Conservation (phyloP, 2,329 filamentous ascomycete genomes). For the Bimuria novae-zelandiae region DNA sequence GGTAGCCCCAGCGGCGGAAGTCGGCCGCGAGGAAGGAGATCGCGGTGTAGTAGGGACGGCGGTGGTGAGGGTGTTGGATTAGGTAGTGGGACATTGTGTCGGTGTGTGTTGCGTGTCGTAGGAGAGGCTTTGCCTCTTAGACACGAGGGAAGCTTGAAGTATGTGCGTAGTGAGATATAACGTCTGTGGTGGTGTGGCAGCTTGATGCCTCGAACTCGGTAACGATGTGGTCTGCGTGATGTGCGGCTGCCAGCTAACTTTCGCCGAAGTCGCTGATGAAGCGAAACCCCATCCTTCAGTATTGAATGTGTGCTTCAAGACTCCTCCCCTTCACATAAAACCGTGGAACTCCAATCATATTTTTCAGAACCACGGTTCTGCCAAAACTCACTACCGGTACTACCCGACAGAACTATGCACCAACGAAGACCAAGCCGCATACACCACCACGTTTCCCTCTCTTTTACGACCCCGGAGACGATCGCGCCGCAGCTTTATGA, state of each 20-base stretch:
- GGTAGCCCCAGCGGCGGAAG: conserved; percentile 21
- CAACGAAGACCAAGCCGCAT: neutral
- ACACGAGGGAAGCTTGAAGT: no score
- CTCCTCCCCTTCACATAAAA: neutral
- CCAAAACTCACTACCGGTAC: neutral
- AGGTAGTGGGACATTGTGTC: conserved; percentile 13
- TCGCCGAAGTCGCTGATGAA: no score
- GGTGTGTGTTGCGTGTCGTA: neutral
- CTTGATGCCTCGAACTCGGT: no score
- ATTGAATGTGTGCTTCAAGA: no score
- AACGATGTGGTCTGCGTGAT: no score
- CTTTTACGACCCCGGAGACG: neutral
- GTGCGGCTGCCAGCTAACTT: no score
- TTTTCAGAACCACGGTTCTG: no score
- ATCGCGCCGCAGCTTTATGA: neutral
- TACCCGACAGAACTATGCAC: neutral
- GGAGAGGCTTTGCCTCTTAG: no score
- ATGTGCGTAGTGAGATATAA: no score
- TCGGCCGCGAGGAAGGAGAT: conserved; percentile 23
- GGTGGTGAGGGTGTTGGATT: conserved; percentile 10
- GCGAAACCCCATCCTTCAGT: no score
- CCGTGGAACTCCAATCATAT: neutral
- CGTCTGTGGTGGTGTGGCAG: no score
- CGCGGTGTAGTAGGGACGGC: conserved; percentile 18
- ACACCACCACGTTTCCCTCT: neutral